Evolutionary conservation across 331 rosid genomes (phyloP), one percentile per base, ranked within the genome.

Genomic region (Cydonia oblonga): DNA sequence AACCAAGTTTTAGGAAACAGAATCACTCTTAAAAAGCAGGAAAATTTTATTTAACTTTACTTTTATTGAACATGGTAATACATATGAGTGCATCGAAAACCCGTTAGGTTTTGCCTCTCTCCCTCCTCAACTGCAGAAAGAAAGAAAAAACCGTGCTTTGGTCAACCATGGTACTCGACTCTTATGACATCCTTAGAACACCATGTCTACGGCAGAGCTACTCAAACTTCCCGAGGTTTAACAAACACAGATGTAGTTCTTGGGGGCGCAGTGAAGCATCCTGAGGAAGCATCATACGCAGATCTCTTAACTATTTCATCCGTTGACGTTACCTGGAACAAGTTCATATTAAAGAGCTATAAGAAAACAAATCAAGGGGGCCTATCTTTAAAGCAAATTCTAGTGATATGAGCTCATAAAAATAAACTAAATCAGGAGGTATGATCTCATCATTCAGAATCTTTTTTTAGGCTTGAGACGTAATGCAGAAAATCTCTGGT

Each of bases 231-330:
- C 75, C 96, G 86, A 73, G 89, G 85, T 82, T 89, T 90, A 2
- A 91, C 92, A 66, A 91, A 91, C 66, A 95, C 96, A 28, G 89
- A 81, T 23, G 99, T 87, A 14, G 97, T 89, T 78, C 92, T 81
- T 56, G 75, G 68, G 18, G 90, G 93, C 73, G 91, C 84, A 29
- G 57, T 73, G 69, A 91, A 95, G 78, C 93, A 68, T 33, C 96
- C 96, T 1, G 91, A 80, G 49, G 85, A 81, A 24, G 82, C 72
- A 74, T 91, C 86, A 24, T 84, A 91, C 14, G 64, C 79, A 65
- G 98, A 91, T 5, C 79, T 83, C 81, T 79, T 89, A 38, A 85
- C 96, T 19, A 75, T 54, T 16, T 83, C 80, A 83, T 95, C 96
- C 5, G 79, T 71, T 71, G 96, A 91, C 67, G 15, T 71, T 44